phyloP scores from a whole-genome alignment of 1,139 yeast species.

The Petasospora fabianii region DNA sequence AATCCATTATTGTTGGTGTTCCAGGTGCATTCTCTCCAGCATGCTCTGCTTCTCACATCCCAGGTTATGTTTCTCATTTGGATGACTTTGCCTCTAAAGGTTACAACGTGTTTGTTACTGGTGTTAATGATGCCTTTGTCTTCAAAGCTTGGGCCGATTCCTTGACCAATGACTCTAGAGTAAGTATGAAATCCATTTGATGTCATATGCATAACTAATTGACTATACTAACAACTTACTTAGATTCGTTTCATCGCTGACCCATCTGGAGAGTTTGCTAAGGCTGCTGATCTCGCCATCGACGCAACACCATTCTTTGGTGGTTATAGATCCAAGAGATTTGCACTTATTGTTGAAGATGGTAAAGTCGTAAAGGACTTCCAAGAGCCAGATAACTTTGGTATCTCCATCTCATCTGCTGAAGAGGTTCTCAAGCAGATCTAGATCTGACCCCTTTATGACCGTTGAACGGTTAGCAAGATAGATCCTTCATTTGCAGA shows the following conservation, averaged over 20 bases:
- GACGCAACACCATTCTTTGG: conserved; percentile 76
- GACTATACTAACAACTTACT: not conserved
- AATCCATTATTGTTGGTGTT: conserved; percentile 68
- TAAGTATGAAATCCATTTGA: conserved; percentile 1
- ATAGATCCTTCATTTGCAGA: no score
- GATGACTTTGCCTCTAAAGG: conserved; percentile 63
- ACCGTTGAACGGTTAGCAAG: no score
- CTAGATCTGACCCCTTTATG: no score
- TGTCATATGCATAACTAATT: conserved; percentile 1
- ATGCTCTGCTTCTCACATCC: conserved; percentile 74
- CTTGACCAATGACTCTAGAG: conserved; percentile 24
- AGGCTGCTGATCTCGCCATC: conserved; percentile 59
- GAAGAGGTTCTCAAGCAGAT: conserved; percentile 23
- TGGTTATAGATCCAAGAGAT: conserved; percentile 69
- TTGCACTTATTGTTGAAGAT: conserved; percentile 69
- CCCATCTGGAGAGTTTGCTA: conserved; percentile 66
- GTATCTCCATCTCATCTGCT: conserved; percentile 49
- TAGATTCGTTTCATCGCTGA: conserved; percentile 66
- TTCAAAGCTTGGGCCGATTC: conserved; percentile 70
- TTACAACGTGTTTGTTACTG: conserved; percentile 56
- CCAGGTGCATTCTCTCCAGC: conserved; percentile 94
- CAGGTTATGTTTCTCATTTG: conserved; percentile 61
- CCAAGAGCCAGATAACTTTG: conserved; percentile 78
- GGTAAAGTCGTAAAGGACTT: conserved; percentile 65
- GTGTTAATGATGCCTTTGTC: conserved; percentile 86